Conservation (phyloP, 2,329 filamentous ascomycete species). For the Leptodontidium sp. region DNA sequence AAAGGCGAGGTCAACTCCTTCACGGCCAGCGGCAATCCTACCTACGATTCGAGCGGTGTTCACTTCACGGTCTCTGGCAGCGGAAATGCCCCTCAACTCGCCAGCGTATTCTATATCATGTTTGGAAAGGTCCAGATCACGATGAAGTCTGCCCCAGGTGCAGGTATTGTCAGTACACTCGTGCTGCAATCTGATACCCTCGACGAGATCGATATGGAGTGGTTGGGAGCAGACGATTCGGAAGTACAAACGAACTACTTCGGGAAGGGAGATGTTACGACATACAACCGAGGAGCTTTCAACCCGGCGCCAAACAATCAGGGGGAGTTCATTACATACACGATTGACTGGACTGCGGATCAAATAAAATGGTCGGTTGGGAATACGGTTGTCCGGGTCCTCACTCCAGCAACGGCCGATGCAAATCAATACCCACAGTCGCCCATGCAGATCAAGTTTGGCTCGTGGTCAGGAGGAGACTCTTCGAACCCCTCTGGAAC, state of each 20-base stretch:
- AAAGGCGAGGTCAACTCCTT: constrained; percentile 82
- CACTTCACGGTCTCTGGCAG: constrained; percentile 80
- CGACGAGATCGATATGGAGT: constrained; percentile 98
- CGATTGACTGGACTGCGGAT: constrained; percentile 87
- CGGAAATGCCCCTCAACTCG: constrained; percentile 86
- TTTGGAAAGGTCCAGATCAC: constrained; percentile 90
- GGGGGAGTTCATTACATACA: constrained; percentile 82
- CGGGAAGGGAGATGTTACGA: constrained; percentile 84
- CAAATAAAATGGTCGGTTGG: constrained; percentile 90
- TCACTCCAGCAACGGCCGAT: constrained; percentile 74
- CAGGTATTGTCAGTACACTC: constrained; percentile 90
- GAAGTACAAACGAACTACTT: constrained; percentile 98
- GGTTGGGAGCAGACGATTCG: constrained; percentile 79
- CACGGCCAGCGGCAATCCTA: constrained; percentile 71
- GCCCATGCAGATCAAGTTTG: constrained; percentile 93
- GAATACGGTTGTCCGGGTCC: constrained; percentile 77
- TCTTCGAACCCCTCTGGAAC: constrained; percentile 78
- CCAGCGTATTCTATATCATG: constrained; percentile 98
- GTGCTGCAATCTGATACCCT: constrained; percentile 90
- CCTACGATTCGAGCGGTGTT: constrained; percentile 79
- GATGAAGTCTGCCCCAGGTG: constrained; percentile 86
- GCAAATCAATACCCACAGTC: constrained; percentile 87
- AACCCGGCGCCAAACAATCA: constrained; percentile 76
- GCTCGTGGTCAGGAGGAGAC: constrained; percentile 92
- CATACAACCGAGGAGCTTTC: constrained; percentile 88